Evolutionary conservation across 2,329 filamentous ascomycete species (phyloP).

Genomic region (Leptographium galeiforme): DNA sequence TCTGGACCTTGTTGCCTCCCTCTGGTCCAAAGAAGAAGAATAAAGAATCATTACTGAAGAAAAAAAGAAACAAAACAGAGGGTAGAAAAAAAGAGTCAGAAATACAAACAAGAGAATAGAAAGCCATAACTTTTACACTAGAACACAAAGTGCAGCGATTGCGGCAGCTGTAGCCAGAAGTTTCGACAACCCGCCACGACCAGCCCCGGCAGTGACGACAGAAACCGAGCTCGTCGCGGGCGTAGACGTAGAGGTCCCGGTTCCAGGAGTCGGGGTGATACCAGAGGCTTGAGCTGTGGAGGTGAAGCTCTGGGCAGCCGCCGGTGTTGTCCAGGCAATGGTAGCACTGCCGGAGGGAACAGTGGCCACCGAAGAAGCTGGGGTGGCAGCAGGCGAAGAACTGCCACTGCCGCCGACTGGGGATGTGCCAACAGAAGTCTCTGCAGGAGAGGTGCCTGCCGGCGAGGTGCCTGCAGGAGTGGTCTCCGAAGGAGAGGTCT

Average conservation of each 20-base stretch:
- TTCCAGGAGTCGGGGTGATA: slow-evolving; percentile 31
- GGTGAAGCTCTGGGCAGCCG: background rate
- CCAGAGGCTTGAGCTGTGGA: slow-evolving; percentile 21
- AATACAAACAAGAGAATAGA: background rate
- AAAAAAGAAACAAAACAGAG: background rate
- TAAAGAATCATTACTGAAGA: background rate
- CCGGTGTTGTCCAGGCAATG: background rate
- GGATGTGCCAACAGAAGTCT: background rate
- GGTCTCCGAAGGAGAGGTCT: background rate
- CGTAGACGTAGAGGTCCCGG: slow-evolving; percentile 14
- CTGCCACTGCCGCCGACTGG: background rate
- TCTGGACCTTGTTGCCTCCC: no score
- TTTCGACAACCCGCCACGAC: slow-evolving; percentile 35
- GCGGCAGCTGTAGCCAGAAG: slow-evolving; percentile 35
- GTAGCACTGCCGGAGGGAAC: background rate
- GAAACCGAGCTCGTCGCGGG: slow-evolving; percentile 16
- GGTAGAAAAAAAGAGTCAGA: background rate
- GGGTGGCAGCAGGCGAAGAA: background rate
- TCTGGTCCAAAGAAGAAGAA: background rate
- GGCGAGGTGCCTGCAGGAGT: no score
- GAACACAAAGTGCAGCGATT: slow-evolving; percentile 35
- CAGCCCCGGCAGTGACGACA: slow-evolving; percentile 34
- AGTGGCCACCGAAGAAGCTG: background rate
- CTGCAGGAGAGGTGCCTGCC: background rate
- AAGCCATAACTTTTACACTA: slow-evolving; percentile 30